Base-by-base conservation (phyloP, 768 basidiomycete genomes). In the Hebeloma cylindrosporum region DNA sequence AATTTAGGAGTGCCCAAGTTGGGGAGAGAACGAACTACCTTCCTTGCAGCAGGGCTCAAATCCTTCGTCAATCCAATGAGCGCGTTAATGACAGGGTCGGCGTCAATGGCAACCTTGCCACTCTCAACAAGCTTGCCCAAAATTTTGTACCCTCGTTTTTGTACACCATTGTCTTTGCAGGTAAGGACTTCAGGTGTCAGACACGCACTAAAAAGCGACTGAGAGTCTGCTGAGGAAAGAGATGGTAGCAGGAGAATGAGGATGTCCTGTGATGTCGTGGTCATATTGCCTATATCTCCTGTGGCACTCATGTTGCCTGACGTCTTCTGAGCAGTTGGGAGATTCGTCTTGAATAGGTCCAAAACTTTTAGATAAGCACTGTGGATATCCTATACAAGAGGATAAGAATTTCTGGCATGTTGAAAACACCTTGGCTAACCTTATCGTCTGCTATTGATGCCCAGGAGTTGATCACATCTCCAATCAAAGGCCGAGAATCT, bases 141-240 rank as follows among this genome's bases (percentile, higher is more conserved):
- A 13, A 88, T 82, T 60, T 95, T 88, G 69, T 98, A 98, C 7
- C 85, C 89, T 54, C 94, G 89, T 68, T 99, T 99, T 69, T 98
- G 95, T 4, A 95, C 83, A 3, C 83, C 91, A 39, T 88, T 88
- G 57, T 97, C 93, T 54, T 72, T 79, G 55, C 81, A 82, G 41
- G 78, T 77, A 4, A 98, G 71, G 17, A 96, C 78, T 22, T 81
- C 78, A 1, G 74, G 60, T 0, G 77, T 73, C n/a, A 90, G 69
- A 45, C 79, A 87, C n/a, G 85, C 66, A 18, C 78, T 71, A 63
- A 91, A 85, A 11, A 96, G 71, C 0, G 75, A 71, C 4, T 69
- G 65, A 4, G 82, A 77, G 43, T 93, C 86, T 4, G 71, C 54
- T 0, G 64, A 43, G 1, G 86, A 80, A 10, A 97, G 73, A 59